Conservation (phyloP, 2,329 filamentous ascomycete genomes). For the Hysterium pulicare region DNA sequence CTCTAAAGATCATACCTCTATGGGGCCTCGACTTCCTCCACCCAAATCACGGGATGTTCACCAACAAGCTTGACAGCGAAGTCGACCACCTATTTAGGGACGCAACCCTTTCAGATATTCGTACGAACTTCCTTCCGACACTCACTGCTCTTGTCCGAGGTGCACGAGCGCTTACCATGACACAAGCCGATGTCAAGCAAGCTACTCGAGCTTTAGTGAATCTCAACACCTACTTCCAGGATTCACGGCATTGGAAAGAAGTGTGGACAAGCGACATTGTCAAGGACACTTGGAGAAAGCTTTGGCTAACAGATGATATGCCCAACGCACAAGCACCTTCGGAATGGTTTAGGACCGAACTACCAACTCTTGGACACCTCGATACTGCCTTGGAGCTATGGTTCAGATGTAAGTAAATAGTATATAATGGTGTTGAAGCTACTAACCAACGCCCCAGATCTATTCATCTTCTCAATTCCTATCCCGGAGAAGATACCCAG, state of each 20-base stretch:
- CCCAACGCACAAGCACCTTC: slow-evolving; percentile 40
- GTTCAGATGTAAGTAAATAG: slow-evolving; percentile 37
- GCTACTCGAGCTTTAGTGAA: slow-evolving; percentile 41
- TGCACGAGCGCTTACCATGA: slow-evolving; percentile 37
- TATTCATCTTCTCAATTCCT: slow-evolving; percentile 57
- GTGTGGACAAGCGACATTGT: slow-evolving; percentile 48
- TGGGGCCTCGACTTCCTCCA: slow-evolving; percentile 44
- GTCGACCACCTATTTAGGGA: slow-evolving; percentile 35
- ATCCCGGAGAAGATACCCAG: slow-evolving; percentile 55
- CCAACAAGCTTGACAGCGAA: slow-evolving; percentile 40
- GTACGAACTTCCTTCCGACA: slow-evolving; percentile 40
- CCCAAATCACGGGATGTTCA: slow-evolving; percentile 41
- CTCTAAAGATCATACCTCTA: slow-evolving; percentile 40
- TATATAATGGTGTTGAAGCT: not conserved
- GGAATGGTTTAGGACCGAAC: slow-evolving; percentile 46
- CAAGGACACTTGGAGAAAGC: slow-evolving; percentile 44
- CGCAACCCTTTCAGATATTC: slow-evolving; percentile 36
- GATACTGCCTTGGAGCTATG: slow-evolving; percentile 47
- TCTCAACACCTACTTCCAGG: slow-evolving; percentile 45
- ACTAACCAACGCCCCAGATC: slow-evolving; percentile 24
- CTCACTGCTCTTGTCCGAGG: slow-evolving; percentile 40
- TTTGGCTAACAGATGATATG: slow-evolving; percentile 46
- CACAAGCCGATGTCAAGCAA: slow-evolving; percentile 38
- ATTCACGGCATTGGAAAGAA: slow-evolving; percentile 45
- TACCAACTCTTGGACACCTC: slow-evolving; percentile 45